Conservation (phyloP, 805 yeast genomes). For the Yarrowia sp. region DNA sequence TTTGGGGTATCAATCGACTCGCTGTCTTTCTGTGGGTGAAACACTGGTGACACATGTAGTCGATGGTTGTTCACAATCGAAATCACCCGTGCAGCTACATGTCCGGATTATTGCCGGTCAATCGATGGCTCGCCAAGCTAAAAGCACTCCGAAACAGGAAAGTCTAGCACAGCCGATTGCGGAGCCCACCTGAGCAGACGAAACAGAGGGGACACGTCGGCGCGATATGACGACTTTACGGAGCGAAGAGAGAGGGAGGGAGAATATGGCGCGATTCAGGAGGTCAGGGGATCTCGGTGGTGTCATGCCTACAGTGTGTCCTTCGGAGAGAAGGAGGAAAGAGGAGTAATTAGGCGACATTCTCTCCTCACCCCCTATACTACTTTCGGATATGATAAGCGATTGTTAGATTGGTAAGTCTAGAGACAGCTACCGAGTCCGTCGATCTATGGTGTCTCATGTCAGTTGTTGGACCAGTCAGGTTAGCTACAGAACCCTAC, state of each 20-base stretch:
- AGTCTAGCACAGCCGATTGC: background rate
- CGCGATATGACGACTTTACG: background rate
- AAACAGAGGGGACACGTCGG: background rate
- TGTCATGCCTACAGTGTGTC: too few species aligned
- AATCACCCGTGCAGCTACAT: background rate
- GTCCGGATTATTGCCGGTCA: background rate
- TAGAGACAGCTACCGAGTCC: too few species aligned
- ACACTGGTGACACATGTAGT: background rate
- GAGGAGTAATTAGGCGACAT: too few species aligned
- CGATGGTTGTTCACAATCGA: background rate
- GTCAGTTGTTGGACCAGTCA: too few species aligned
- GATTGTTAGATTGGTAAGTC: background rate
- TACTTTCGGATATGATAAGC: background rate
- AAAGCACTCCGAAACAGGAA: background rate
- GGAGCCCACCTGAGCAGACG: background rate
- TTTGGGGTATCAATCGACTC: background rate
- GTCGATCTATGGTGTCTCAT: background rate
- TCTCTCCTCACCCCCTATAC: background rate
- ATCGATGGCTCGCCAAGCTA: background rate
- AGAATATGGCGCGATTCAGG: background rate
- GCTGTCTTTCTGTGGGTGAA: too few species aligned
- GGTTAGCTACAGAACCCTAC: background rate
- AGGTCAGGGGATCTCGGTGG: background rate
- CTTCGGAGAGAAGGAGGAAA: too few species aligned
- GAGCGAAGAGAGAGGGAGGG: too few species aligned